These are phyloP conservation scores for Populus davidiana DNA, from an alignment of 345 rosid species.

Conservation along the genomic window DNA sequence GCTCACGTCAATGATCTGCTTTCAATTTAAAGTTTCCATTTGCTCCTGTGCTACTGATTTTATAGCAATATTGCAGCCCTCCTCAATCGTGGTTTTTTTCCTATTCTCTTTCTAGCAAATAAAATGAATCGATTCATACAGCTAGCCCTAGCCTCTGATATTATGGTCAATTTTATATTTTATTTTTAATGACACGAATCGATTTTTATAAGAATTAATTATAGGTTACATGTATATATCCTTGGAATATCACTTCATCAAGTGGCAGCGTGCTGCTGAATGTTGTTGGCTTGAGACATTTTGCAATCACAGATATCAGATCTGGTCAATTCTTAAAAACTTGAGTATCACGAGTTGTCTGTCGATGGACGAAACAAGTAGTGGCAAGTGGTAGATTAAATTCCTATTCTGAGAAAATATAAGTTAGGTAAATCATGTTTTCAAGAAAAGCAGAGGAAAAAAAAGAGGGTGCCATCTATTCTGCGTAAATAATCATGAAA, in stretches of 20 bases:
- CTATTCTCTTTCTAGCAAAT: no score
- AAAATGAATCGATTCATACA: neutral
- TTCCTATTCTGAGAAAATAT: neutral
- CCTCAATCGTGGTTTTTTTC: neutral
- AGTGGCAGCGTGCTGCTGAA: neutral
- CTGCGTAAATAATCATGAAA: neutral
- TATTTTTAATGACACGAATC: no score
- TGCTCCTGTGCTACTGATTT: neutral
- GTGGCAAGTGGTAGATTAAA: no score
- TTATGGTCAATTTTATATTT: neutral
- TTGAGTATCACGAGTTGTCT: neutral
- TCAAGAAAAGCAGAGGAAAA: neutral
- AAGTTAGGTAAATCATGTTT: neutral
- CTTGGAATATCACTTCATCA: neutral
- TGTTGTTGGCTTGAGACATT: neutral
- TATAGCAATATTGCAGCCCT: neutral
- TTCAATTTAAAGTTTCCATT: neutral
- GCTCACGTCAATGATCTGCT: neutral
- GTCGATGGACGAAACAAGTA: neutral
- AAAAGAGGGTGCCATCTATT: neutral
- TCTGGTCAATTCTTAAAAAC: neutral
- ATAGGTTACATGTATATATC: no score
- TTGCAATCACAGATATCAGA: neutral
- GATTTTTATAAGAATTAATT: no score
- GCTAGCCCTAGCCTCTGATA: no score